Evolutionary conservation across 495 filamentous ascomycete genomes (phyloP), one percentile per base, ranked within the genome.

Genomic region (Venustampulla echinocandica): DNA sequence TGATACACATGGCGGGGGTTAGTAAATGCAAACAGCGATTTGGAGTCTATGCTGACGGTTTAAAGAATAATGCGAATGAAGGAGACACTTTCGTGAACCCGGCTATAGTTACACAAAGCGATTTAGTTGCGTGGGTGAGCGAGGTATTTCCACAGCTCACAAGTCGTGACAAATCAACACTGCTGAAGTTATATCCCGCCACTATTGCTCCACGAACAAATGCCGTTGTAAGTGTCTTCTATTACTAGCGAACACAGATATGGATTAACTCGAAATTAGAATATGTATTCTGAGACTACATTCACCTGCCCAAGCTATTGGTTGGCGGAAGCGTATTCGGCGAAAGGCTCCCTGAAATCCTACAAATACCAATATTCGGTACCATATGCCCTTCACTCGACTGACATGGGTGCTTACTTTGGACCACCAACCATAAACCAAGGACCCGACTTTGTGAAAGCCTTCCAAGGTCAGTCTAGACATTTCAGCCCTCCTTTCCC

Each of bases 291-390:
- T 44, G 81, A 85, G 59, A 52, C 22, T 57, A 66, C 11, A 55
- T 60, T 21, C 57, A 61, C 34, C 54, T 66, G n/a, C 49, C 67
- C n/a, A 46, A 54, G 33, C 47, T 61, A 34, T 67, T 76, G 46
- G 39, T 65, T 46, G 39, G 61, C 32, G 69, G 77, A 59, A 65
- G 64, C 36, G 76, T 76, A 58, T 71, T 71, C 54, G 46, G 73
- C 63, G n/a, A 79, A 68, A 51, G 44, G 59, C 34, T 7, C 27
- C 6, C 75, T 77, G 49, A 54, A 72, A 30, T 71, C 74, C 1
- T 80, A 73, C 53, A 64, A 70, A 9, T 85, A 84, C 58, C 59
- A 72, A 18, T 85, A 82, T 58, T 71, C 68, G 52, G 65, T 84
- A 34, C 69, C 74, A 6, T 76, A 79, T 0, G 80, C 65, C 2